Evolutionary conservation across 1,284 basidiomycete genomes (phyloP).

Genomic region (Fomes fomentarius): DNA sequence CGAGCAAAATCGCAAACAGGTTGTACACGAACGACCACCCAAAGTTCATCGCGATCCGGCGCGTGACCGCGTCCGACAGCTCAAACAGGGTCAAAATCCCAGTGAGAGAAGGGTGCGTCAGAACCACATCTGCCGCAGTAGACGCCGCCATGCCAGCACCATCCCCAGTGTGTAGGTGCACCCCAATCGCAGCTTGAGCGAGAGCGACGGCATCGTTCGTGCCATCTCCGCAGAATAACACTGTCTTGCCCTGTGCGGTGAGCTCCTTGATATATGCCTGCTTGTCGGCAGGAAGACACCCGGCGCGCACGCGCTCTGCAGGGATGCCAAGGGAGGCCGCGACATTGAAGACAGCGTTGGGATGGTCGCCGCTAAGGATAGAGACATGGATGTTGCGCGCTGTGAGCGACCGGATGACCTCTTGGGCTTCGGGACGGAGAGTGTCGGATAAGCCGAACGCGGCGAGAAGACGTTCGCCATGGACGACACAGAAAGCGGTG

Average conservation of each 20-base stretch:
- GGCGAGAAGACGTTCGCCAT: constrained; percentile 36
- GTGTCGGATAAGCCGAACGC: constrained; percentile 53
- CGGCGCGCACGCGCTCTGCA: constrained; percentile 45
- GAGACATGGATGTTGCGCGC: constrained; percentile 43
- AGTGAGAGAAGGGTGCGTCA: constrained; percentile 41
- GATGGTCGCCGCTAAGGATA: constrained; percentile 60
- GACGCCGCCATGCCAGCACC: constrained; percentile 39
- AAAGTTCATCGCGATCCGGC: constrained; percentile 47
- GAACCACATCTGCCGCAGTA: constrained; percentile 50
- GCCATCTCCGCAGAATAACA: constrained; percentile 51
- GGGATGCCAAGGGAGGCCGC: constrained; percentile 45
- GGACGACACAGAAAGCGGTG: constrained; percentile 41
- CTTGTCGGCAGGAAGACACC: constrained; percentile 56
- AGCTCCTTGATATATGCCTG: constrained; percentile 45
- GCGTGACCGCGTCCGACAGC: constrained; percentile 44
- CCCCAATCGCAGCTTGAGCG: constrained; percentile 51
- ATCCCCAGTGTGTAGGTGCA: constrained; percentile 49
- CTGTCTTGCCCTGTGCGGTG: constrained; percentile 31
- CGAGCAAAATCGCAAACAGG: constrained; percentile 48
- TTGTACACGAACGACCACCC: constrained; percentile 51
- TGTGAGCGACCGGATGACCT: constrained; percentile 43
- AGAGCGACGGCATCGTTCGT: constrained; percentile 58
- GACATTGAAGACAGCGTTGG: constrained; percentile 51
- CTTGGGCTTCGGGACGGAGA: constrained; percentile 46
- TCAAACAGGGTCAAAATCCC: constrained; percentile 45